Percentiles rank a stretch among this genome's conserved stretches.
phyloP scores from a whole-genome alignment of 1,139 yeast genomes.

The Geotrichum reessii region DNA sequence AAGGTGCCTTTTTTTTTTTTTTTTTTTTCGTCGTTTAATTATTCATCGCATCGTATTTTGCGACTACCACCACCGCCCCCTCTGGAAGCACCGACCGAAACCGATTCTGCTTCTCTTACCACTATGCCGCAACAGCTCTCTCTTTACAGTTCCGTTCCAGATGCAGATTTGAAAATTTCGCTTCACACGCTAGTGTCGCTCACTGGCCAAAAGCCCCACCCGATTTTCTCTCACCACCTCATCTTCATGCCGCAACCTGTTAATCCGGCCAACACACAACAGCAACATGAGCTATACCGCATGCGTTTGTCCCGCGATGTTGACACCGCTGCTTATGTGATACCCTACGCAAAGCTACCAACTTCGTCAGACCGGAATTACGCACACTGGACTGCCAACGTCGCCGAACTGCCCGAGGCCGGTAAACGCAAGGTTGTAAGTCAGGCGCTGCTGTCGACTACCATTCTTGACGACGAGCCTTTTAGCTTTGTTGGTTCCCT shows the following conservation, averaged over 20 bases:
- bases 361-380: neutral
- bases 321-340: neutral
- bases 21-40: neutral
- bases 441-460: slow-evolving; percentile 67
- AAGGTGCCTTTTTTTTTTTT: neutral
- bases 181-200: slow-evolving; percentile 35
- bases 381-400: slow-evolving; percentile 55
- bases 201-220: slow-evolving; percentile 35
- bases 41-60: neutral
- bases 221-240: slow-evolving; percentile 28
- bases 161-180: slow-evolving; percentile 32
- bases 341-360: neutral
- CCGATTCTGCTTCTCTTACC: neutral
- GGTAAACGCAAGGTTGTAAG: slow-evolving; percentile 63
- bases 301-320: slow-evolving; percentile 25
- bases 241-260: slow-evolving; percentile 31
- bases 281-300: slow-evolving; percentile 36
- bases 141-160: slow-evolving; percentile 31
- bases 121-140: slow-evolving; percentile 37
- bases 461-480: slow-evolving; percentile 40
- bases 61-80: neutral
- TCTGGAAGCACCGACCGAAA: neutral
- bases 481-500: slow-evolving; percentile 51
- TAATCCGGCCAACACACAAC: neutral
- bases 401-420: slow-evolving; percentile 81